phyloP scores from a whole-genome alignment of 768 basidiomycete species.

The Auricularia cornea region DNA sequence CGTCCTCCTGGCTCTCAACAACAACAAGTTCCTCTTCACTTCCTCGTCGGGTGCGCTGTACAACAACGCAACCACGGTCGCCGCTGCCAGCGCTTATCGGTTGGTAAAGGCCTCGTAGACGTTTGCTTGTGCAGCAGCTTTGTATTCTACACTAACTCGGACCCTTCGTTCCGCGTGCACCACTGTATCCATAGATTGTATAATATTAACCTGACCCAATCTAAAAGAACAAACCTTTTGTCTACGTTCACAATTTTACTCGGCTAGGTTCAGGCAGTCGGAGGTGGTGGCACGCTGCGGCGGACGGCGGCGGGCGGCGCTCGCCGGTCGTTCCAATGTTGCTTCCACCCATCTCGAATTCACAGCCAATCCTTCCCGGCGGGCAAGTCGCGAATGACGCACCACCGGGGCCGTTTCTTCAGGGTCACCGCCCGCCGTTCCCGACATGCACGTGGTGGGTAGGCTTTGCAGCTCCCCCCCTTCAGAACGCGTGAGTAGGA shows the following conservation, averaged over 20 bases:
- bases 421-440: slow-evolving; percentile 25
- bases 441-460: slow-evolving; percentile 31
- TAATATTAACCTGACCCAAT: too few relatives aligned
- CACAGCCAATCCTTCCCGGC: slow-evolving; percentile 8
- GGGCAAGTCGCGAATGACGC: slow-evolving; percentile 19
- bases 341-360: background rate
- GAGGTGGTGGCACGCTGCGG: too few relatives aligned
- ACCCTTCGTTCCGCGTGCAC: too few relatives aligned
- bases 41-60: background rate
- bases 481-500: slow-evolving; percentile 18
- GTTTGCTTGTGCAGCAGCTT: background rate
- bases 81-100: background rate
- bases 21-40: background rate
- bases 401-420: slow-evolving; percentile 28
- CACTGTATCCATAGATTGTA: too few relatives aligned
- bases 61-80: background rate
- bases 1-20: background rate
- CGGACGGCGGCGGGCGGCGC: too few relatives aligned
- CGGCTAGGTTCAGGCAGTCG: too few relatives aligned
- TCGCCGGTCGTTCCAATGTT: background rate
- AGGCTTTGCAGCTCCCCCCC: slow-evolving; percentile 21
- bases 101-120: background rate
- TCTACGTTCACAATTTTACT: too few relatives aligned
- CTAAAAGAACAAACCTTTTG: too few relatives aligned
- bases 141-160: too few relatives aligned